Conservation (phyloP, 306 rosid species). For the Dalbergia cultrata region DNA sequence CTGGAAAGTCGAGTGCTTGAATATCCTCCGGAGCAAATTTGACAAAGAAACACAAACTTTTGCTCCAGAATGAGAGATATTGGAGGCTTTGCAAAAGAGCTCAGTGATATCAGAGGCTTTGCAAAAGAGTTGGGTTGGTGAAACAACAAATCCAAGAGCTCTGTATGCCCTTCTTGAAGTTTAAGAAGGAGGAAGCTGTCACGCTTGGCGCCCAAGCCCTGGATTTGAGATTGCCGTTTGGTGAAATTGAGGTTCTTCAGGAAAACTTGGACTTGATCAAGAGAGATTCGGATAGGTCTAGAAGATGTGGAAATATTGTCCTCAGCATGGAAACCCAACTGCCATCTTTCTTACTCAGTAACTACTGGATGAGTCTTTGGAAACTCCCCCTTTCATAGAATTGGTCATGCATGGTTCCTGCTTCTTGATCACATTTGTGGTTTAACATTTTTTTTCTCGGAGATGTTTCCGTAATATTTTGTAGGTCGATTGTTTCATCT, state of each 20-base stretch:
- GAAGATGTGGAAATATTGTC: conserved; percentile 77
- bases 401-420: neutral
- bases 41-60: conserved; percentile 51
- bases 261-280: conserved; percentile 82
- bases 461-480: too few relatives aligned
- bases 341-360: conserved; percentile 74
- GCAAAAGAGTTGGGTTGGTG: conserved; percentile 45
- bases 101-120: conserved; percentile 2
- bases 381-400: conserved; percentile 16
- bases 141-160: conserved; percentile 72
- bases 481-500: neutral
- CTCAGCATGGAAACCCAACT: conserved; percentile 77
- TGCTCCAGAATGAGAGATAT: conserved; percentile 64
- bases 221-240: conserved; percentile 80
- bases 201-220: conserved; percentile 79
- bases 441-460: too few relatives aligned
- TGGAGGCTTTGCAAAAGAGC: conserved; percentile 68
- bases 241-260: conserved; percentile 84
- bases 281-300: conserved; percentile 81
- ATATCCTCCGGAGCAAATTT: conserved; percentile 70
- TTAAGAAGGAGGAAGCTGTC: conserved; percentile 78
- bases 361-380: conserved; percentile 39
- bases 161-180: conserved; percentile 90
- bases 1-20: conserved; percentile 91
- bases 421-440: neutral